Percentiles rank a stretch among this genome's conserved stretches.
phyloP scores from a whole-genome alignment of 352 stramenopile genomes.

The Albugo laibachii region DNA sequence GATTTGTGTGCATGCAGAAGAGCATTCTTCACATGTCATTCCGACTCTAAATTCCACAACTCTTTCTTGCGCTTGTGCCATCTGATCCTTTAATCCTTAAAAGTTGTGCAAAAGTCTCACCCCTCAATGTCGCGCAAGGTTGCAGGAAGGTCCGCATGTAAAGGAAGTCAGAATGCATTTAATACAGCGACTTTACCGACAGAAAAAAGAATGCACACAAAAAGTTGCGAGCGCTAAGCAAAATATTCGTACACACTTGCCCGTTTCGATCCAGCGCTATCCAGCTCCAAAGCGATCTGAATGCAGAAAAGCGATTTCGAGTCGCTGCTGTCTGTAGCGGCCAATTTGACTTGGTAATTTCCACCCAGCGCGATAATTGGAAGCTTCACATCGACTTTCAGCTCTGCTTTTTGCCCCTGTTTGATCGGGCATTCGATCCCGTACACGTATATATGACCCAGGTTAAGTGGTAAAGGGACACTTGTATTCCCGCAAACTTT shows the following conservation, averaged over 20 bases:
- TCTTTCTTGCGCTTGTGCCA: too few species aligned
- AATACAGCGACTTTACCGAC: too few species aligned
- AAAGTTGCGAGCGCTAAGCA: too few species aligned
- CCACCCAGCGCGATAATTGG: slow-evolving; percentile 53
- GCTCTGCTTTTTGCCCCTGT: slow-evolving; percentile 31
- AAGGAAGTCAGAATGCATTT: too few species aligned
- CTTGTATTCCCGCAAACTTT: slow-evolving; percentile 61
- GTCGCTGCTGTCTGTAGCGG: slow-evolving; percentile 21
- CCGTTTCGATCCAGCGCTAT: slow-evolving; percentile 19
- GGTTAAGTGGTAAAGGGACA: slow-evolving; percentile 52
- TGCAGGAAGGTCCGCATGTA: too few species aligned
- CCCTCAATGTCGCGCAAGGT: too few species aligned
- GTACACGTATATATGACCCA: slow-evolving; percentile 73
- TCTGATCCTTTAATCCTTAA: too few species aligned
- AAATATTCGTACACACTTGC: slow-evolving; percentile 35
- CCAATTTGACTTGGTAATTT: slow-evolving; percentile 68
- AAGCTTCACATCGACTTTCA: slow-evolving; percentile 69
- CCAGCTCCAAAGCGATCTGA: slow-evolving; percentile 50
- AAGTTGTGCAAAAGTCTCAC: too few species aligned
- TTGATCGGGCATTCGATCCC: slow-evolving; percentile 55
- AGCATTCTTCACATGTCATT: slow-evolving; percentile 83
- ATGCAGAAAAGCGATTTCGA: slow-evolving; percentile 50
- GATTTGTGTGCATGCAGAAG: slow-evolving; percentile 75
- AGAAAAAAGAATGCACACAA: too few species aligned
- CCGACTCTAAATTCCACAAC: slow-evolving; percentile 68